Base-by-base conservation (phyloP, 2,329 filamentous ascomycete species). In the Ceratocystis eucalypticola region DNA sequence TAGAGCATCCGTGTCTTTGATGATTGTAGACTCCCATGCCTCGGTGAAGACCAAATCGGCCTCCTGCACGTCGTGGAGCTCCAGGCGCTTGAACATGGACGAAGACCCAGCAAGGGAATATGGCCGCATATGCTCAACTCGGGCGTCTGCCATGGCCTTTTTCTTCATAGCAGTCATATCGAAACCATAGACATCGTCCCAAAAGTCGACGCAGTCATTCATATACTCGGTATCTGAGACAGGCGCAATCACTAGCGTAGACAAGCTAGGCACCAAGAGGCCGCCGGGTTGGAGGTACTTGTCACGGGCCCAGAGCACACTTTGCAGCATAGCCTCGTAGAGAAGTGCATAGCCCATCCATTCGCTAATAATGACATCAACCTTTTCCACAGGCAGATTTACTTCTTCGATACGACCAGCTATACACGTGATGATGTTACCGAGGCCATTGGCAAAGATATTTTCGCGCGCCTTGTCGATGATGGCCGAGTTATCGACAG, bases 341-440 rank as follows among this genome's bases (percentile, higher is more conserved):
- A 96, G 82, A 20, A 96, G 82, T 70, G 87, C 89, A 74, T 97
- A 97, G 37, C 92, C 92, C 92, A 97, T 97, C 92, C 92, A 97
- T 75, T 97, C 92, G 68, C 89, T 95, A 68, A 97, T 87, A 73
- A 97, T 96, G 72, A 97, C 88, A 76, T 97, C 93, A 59, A 96
- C 92, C 72, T 92, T 80, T 65, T 85, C 80, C 6, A 93, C 87
- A 1, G 89, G 91, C 25, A 91, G 81, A 66, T 77, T 80, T 66
- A 96, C 88, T 70, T 96, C 91, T 75, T 97, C 93, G 68, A 96
- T 89, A 72, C 90, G 89, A 46, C 93, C 92, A 69, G 87, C 84
- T 62, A 96, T 79, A 71, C 89, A 91, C 55, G 87, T 91, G 72
- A 97, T 91, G 28, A 81, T 80, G 71, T 86, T 80, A 30, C 84